Percentiles rank a stretch among this genome's conserved stretches.
phyloP scores from a whole-genome alignment of 768 basidiomycete species.

The Dendrothele bispora region DNA sequence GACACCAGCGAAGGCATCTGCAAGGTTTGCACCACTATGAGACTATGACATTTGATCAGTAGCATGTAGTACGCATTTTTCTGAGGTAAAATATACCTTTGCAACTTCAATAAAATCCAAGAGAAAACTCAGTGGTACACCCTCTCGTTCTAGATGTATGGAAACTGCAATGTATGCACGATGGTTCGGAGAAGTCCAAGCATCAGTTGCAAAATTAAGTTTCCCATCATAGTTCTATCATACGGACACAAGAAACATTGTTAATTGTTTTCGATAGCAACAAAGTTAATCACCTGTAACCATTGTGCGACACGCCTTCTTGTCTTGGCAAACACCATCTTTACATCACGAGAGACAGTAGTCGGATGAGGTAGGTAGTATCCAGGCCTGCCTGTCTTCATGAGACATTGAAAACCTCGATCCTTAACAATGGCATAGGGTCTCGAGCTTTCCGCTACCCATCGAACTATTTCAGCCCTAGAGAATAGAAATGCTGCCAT shows the following conservation, averaged over 20 bases:
- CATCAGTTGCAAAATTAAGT: slow-evolving; percentile 34
- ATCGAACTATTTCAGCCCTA: slow-evolving; percentile 31
- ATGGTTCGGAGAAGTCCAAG: slow-evolving; percentile 38
- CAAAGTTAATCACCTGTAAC: slow-evolving; percentile 26
- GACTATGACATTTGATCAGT: no score
- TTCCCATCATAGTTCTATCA: slow-evolving; percentile 26
- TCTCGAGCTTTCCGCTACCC: slow-evolving; percentile 30
- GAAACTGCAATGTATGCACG: slow-evolving; percentile 26
- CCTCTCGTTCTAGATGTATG: slow-evolving; percentile 34
- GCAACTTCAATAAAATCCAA: slow-evolving; percentile 41
- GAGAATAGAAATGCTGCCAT: no score
- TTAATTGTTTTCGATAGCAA: neutral
- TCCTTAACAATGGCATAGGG: slow-evolving; percentile 35
- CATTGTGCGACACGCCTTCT: slow-evolving; percentile 22
- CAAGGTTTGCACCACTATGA: slow-evolving; percentile 34
- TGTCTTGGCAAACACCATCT: slow-evolving; percentile 23
- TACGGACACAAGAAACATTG: neutral
- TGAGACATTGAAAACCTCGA: slow-evolving; percentile 25
- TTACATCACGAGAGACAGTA: slow-evolving; percentile 32
- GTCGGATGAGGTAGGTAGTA: slow-evolving; percentile 31
- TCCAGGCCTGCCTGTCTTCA: slow-evolving; percentile 32
- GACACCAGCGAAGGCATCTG: slow-evolving; percentile 28
- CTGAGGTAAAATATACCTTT: no score
- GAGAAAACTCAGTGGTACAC: slow-evolving; percentile 21
- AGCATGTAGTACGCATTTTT: no score